Percentiles rank a stretch among this genome's conserved stretches.
phyloP scores from a whole-genome alignment of 2,329 filamentous ascomycete genomes.

The Trichoderma sp. region DNA sequence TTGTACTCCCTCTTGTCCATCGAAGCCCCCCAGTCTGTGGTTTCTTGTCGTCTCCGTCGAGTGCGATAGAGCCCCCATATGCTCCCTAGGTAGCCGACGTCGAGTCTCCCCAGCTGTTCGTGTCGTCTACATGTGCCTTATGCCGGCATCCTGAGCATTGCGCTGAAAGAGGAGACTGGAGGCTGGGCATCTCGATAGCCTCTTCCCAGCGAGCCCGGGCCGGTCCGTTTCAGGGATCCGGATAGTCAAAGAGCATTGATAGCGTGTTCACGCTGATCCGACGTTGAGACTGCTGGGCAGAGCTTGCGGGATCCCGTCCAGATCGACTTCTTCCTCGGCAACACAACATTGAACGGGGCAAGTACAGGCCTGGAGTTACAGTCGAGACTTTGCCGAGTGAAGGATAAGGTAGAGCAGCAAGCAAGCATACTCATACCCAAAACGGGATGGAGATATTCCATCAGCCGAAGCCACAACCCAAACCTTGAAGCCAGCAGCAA shows the following conservation, averaged over 20 bases:
- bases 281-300: constrained; percentile 15
- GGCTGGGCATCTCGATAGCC: constrained; percentile 2
- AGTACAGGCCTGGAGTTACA: neutral
- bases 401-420: no score
- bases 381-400: no score
- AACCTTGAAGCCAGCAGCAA: neutral
- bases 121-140: constrained; percentile 2
- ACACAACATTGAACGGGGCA: neutral
- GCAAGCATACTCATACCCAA: no score
- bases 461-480: neutral
- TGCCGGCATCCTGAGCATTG: constrained; percentile 9
- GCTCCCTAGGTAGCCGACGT: neutral
- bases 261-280: neutral
- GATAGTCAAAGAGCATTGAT: constrained; percentile 2
- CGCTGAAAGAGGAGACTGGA: constrained; percentile 17
- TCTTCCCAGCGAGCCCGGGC: constrained; percentile 18
- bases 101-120: constrained; percentile 11
- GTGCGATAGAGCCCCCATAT: constrained; percentile 1
- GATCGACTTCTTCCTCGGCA: neutral
- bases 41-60: constrained; percentile 12
- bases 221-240: constrained; percentile 19
- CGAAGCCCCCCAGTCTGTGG: constrained; percentile 6
- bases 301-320: neutral
- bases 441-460: neutral
- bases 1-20: constrained; percentile 1